Base-by-base conservation (phyloP, 208 protist species). In the Naegleria fowleri region DNA sequence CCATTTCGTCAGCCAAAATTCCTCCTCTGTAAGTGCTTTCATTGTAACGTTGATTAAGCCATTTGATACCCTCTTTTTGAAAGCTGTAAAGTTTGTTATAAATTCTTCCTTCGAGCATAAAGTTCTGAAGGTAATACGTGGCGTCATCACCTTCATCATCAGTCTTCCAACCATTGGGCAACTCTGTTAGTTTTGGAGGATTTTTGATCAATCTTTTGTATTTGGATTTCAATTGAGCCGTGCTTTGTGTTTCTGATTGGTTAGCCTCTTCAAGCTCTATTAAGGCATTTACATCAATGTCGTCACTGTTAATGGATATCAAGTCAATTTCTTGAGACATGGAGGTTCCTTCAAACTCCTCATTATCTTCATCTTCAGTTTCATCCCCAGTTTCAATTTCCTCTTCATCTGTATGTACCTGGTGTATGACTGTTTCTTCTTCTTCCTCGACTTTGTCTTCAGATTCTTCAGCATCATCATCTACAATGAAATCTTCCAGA, bases 1-100 rank as follows among this genome's bases (percentile, higher is more conserved):
- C 95, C 97, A 98, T 98, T 90, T 98, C 97, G 91, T 98, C 96
- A 5, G 95, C 96, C 22, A 98, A 90, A 86, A 98, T 98, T 0
- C 89, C 91, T 83, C 97, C 97, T 9, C 79, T 52, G 15, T 48
- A 40, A 7, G 55, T 25, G 0, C n/a, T 6, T 3, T 6, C 22
- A 22, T 16, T 52, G 43, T 38, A 88, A 19, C 83, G 29, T 87
- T 41, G 11, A 38, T 91, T 75, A 2, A 98, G 48, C 96, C 96
- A 98, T 76, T 96, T 97, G 25, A 98, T 67, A 67, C 96, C 96
- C 25, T 96, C 93, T 33, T 97, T 89, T 92, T 98, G 96, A 83
- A 67, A 67, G 11, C 19, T 29, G 22, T 67, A 67, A 29, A 67
- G 55, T 19, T 67, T 67, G 19, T 15, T 67, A 29, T 67, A 67